A percentile compares a stretch with the other conserved stretches of the same genome.
Evolutionary conservation across 2,329 filamentous ascomycete genomes (phyloP).

Genomic region (Drechslerella stenobrocha): DNA sequence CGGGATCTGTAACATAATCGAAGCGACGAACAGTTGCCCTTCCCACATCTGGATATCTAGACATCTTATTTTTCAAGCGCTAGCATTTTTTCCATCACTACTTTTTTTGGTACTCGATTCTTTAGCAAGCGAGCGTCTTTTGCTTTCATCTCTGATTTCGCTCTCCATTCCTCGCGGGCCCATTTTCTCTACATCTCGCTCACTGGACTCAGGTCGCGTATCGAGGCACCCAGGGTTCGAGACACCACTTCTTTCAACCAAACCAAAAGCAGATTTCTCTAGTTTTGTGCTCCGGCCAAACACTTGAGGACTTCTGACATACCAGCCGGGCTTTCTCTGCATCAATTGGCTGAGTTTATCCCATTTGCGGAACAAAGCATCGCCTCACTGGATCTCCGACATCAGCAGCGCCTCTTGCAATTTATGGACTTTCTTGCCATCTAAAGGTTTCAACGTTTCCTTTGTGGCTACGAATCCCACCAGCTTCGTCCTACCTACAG

Average conservation of each 20-base stretch:
- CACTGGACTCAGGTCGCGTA: conserved; percentile 20
- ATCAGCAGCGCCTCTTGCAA: conserved; percentile 13
- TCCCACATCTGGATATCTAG: conserved; percentile 40
- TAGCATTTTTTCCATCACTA: conserved; percentile 45
- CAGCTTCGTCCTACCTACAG: conserved; percentile 38
- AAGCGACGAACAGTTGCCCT: conserved; percentile 23
- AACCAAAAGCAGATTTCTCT: conserved; percentile 13
- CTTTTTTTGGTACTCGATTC: conserved; percentile 24
- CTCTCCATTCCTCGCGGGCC: conserved; percentile 33
- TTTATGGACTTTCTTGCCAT: conserved; percentile 44
- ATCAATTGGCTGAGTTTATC: conserved; percentile 10
- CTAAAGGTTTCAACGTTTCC: conserved; percentile 38
- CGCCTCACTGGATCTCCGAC: not conserved
- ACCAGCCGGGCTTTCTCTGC: not conserved
- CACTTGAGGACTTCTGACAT: not conserved
- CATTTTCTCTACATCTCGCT: conserved; percentile 43
- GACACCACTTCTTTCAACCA: conserved; percentile 31
- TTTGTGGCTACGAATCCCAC: conserved; percentile 36
- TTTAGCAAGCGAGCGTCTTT: conserved; percentile 50
- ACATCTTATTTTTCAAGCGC: conserved; percentile 49
- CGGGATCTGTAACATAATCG: conserved; percentile 49
- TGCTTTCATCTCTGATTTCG: conserved; percentile 50
- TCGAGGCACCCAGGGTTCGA: conserved; percentile 39
- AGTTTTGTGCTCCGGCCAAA: not conserved
- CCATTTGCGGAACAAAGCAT: no score